Evolutionary conservation across 179 eudicot species (phyloP).

Genomic region (Vitellaria paradoxa): DNA sequence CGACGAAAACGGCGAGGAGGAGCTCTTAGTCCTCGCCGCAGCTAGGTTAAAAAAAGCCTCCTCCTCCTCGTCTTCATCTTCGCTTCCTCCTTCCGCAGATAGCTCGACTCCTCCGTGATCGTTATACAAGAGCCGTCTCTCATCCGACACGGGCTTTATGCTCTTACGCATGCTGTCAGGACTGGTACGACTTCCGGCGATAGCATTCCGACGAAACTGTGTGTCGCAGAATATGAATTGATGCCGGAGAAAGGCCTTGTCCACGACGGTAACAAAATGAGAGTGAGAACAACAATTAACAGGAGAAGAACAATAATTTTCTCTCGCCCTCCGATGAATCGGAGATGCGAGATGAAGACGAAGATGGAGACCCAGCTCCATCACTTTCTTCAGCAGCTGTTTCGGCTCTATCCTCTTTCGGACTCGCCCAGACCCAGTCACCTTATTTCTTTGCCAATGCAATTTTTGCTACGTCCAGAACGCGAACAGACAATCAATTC

Average conservation of each 20-base stretch:
- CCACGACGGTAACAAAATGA: not conserved
- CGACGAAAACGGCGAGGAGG: no score
- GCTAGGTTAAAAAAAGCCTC: slow-evolving; percentile 11
- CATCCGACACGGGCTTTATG: not conserved
- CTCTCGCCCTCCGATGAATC: not conserved
- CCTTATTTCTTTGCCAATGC: no score
- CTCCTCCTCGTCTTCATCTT: slow-evolving; percentile 12
- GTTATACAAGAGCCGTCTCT: not conserved
- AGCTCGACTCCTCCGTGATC: not conserved
- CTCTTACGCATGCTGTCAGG: not conserved
- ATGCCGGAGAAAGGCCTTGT: slow-evolving; percentile 2
- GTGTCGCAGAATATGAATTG: not conserved
- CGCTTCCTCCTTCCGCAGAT: slow-evolving; percentile 14
- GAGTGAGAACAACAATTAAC: slow-evolving; percentile 1
- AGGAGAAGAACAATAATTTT: not conserved
- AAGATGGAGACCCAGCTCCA: slow-evolving; percentile 19
- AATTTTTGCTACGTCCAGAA: no score
- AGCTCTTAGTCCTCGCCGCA: not conserved
- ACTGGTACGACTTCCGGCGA: not conserved
- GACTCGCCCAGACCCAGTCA: no score
- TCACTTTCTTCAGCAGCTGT: not conserved
- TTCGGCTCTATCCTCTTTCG: not conserved
- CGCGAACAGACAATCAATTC: no score
- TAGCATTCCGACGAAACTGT: not conserved
- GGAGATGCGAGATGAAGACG: not conserved